A percentile compares a stretch with the other conserved stretches of the same genome.
These are phyloP conservation scores for Penicillium diatomitis DNA, from an alignment of 495 filamentous ascomycete species.

Conservation along the genomic window DNA sequence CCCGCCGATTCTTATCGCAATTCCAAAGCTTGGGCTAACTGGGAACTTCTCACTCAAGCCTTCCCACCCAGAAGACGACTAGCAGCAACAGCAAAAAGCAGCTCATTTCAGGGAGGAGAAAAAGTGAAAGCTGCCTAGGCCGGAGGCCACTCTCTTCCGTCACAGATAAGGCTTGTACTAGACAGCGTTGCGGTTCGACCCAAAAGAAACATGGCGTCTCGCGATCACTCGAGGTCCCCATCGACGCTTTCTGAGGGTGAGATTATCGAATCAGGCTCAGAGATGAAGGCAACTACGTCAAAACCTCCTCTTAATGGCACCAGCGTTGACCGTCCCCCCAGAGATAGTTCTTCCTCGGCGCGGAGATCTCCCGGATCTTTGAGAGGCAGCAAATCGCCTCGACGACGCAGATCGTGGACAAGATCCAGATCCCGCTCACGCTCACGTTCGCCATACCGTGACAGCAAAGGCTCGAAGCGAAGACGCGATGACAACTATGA, in stretches of 20 bases:
- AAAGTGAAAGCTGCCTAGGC: too few species aligned
- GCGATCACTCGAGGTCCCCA: conserved; percentile 35
- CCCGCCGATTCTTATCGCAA: conserved; percentile 13
- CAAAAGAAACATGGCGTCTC: conserved; percentile 19
- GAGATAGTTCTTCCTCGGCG: conserved; percentile 40
- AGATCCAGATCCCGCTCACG: conserved; percentile 28
- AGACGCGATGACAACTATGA: conserved; percentile 56
- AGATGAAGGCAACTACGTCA: conserved; percentile 67
- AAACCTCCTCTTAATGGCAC: conserved; percentile 63
- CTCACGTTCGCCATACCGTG: conserved; percentile 35
- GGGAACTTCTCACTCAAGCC: conserved; percentile 12
- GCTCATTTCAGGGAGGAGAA: too few species aligned
- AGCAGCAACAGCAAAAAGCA: background rate
- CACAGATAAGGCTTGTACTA: background rate
- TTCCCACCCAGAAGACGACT: conserved; percentile 17
- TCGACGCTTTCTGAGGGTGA: conserved; percentile 68
- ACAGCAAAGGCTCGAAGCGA: conserved; percentile 57
- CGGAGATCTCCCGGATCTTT: conserved; percentile 43
- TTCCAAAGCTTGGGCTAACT: conserved; percentile 25
- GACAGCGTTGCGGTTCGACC: background rate
- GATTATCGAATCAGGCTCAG: conserved; percentile 68
- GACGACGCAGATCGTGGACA: conserved; percentile 31
- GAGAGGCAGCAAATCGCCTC: conserved; percentile 29
- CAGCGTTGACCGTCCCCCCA: conserved; percentile 68
- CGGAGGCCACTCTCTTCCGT: too few species aligned